These are phyloP conservation scores for Dichomitus squalens DNA, from an alignment of 1,284 basidiomycete species.

Conservation along the genomic window DNA sequence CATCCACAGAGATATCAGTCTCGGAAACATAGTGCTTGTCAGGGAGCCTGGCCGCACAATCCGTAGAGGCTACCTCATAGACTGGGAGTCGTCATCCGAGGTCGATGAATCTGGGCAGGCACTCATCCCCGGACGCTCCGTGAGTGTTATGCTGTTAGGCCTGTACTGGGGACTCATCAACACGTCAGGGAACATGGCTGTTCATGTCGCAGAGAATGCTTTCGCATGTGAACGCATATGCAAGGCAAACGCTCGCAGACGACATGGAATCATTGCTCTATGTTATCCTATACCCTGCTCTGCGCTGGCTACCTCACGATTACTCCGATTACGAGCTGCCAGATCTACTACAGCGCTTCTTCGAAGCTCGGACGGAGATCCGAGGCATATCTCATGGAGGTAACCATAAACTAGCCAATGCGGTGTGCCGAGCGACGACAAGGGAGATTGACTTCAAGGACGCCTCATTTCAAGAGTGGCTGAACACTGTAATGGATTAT, in stretches of 20 bases:
- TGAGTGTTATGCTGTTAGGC: not conserved
- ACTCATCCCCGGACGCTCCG: not conserved
- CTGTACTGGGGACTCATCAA: not conserved
- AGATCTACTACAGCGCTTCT: not conserved
- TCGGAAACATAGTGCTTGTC: conserved; percentile 15
- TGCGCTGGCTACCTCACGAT: conserved; percentile 7
- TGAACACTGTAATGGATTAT: conserved; percentile 11
- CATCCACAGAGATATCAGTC: conserved; percentile 13
- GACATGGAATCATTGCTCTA: conserved; percentile 22
- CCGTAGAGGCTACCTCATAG: conserved; percentile 8
- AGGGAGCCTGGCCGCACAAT: not conserved
- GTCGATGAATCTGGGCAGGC: conserved; percentile 4
- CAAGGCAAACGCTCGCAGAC: conserved; percentile 6
- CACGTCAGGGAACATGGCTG: conserved; percentile 12
- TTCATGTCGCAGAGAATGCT: conserved; percentile 7
- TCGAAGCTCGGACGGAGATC: not conserved
- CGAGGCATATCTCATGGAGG: not conserved
- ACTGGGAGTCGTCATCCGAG: conserved; percentile 11
- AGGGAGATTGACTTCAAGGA: not conserved
- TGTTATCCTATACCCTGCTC: conserved; percentile 13
- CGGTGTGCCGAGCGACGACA: not conserved
- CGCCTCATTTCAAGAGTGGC: conserved; percentile 2
- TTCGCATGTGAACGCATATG: not conserved
- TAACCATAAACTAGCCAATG: not conserved
- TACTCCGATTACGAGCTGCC: not conserved